These are phyloP conservation scores for Allomyces javanicus DNA, from an alignment of 192 early-diverging fungal species.

Conservation along the genomic window DNA sequence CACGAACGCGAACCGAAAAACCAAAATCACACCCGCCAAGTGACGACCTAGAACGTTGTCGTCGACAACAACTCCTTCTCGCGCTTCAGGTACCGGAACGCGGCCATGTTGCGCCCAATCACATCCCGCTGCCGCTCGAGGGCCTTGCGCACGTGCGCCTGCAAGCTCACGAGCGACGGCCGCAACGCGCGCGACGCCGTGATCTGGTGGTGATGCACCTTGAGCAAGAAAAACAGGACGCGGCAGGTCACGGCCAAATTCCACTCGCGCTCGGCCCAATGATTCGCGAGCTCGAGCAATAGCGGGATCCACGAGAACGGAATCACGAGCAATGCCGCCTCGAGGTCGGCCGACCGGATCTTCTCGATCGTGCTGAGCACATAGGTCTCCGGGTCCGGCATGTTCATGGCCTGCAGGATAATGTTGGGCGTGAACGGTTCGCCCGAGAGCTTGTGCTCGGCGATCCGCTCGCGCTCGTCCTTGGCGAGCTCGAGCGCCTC, in stretches of 20 bases:
- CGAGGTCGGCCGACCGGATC: slow-evolving; percentile 65
- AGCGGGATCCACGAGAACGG: slow-evolving; percentile 62
- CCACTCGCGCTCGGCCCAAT: slow-evolving; percentile 66
- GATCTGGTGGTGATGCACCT: slow-evolving; percentile 77
- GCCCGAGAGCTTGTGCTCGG: slow-evolving; percentile 4
- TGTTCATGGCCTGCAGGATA: slow-evolving; percentile 38
- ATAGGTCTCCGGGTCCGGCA: slow-evolving; percentile 51
- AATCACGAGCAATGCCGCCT: slow-evolving; percentile 74
- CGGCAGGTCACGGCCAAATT: slow-evolving; percentile 61
- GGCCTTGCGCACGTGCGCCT: slow-evolving; percentile 33
- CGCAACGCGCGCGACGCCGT: slow-evolving; percentile 61
- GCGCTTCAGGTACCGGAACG: slow-evolving; percentile 47
- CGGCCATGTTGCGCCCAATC: slow-evolving; percentile 79
- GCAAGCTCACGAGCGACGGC: slow-evolving; percentile 49
- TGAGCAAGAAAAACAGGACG: slow-evolving; percentile 65
- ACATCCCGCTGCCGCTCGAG: slow-evolving; percentile 56
- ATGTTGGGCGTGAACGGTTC: slow-evolving; percentile 19
- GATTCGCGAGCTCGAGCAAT: slow-evolving; percentile 47
- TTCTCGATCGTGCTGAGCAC: slow-evolving; percentile 57
- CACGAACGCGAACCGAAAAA: no score
- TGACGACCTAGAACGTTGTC: slow-evolving; percentile 30
- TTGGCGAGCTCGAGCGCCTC: slow-evolving; percentile 82
- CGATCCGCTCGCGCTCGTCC: slow-evolving; percentile 36
- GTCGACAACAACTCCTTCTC: slow-evolving; percentile 57
- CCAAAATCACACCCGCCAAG: no score